Percentiles rank a stretch among this genome's conserved stretches.
Conservation (phyloP, 306 rosid species). For the Lathyrus oleraceus region DNA sequence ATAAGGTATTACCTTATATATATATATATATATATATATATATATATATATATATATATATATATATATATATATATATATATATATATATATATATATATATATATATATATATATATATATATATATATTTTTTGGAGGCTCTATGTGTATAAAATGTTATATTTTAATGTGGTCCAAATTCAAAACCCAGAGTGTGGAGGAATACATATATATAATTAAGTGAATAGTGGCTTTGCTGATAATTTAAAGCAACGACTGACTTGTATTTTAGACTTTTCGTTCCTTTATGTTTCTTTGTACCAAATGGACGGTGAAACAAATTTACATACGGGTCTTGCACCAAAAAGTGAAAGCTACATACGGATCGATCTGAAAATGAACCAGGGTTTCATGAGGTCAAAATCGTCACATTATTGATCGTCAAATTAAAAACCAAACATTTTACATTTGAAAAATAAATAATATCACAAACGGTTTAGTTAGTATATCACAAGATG, state of each 20-base stretch:
- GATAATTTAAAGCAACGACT: constrained; percentile 34
- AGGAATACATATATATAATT: not conserved
- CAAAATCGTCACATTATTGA: no score
- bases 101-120: constrained; percentile 6
- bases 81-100: constrained; percentile 7
- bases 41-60: constrained; percentile 5
- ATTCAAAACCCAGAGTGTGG: constrained; percentile 13
- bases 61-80: constrained; percentile 5
- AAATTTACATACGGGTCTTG: not conserved
- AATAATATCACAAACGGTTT: no score
- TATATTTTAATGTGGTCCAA: constrained; percentile 44
- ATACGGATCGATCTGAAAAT: not conserved
- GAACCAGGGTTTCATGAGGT: no score
- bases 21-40: constrained; percentile 6
- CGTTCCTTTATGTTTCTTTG: constrained; percentile 29
- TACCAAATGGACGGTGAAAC: constrained; percentile 55
- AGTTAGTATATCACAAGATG: no score
- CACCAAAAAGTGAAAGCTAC: constrained; percentile 24
- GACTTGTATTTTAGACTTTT: constrained; percentile 17
- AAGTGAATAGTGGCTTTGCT: constrained; percentile 40
- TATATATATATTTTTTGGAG: not conserved
- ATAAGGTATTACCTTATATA: constrained; percentile 16
- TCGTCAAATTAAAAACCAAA: no score
- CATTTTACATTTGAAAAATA: no score
- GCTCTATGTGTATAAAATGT: not conserved